Evolutionary conservation across 2,329 filamentous ascomycete genomes (phyloP).

Genomic region (Aaosphaeria pasadenensis): DNA sequence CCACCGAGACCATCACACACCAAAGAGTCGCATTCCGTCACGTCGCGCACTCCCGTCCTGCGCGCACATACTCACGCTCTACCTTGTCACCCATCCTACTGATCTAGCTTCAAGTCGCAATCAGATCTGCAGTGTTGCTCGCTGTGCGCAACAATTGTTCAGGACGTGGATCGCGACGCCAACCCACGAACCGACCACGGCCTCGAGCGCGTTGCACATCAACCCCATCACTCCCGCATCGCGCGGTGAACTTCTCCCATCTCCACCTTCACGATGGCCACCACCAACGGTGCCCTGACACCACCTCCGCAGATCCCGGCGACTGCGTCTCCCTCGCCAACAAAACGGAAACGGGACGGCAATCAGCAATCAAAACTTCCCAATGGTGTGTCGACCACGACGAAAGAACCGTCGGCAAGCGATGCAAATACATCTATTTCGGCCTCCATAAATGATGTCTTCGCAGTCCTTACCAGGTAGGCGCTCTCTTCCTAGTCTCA

Average conservation of each 20-base stretch:
- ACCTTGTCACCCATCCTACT: no score
- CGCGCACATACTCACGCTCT: no score
- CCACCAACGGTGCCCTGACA: conserved; percentile 36
- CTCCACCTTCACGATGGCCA: conserved; percentile 24
- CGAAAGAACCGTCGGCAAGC: no score
- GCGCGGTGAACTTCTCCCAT: conserved; percentile 11
- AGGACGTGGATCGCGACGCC: neutral
- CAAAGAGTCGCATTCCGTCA: no score
- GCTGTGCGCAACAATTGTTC: neutral
- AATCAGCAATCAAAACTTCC: conserved; percentile 8
- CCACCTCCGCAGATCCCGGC: conserved; percentile 27
- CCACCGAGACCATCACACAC: no score
- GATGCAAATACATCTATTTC: no score
- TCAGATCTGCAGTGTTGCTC: no score
- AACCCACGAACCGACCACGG: conserved; percentile 15
- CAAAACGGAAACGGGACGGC: conserved; percentile 47
- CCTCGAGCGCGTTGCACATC: conserved; percentile 33
- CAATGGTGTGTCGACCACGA: conserved; percentile 12
- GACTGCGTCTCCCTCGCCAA: conserved; percentile 25
- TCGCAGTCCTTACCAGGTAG: no score
- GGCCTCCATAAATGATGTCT: no score
- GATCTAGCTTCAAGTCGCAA: no score
- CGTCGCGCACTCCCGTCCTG: no score
- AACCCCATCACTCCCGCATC: conserved; percentile 31
- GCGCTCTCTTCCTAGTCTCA: no score